A percentile compares a stretch with the other conserved stretches of the same genome.
phyloP scores from a whole-genome alignment of 1,284 basidiomycete species.

The Chalciporus sp. region DNA sequence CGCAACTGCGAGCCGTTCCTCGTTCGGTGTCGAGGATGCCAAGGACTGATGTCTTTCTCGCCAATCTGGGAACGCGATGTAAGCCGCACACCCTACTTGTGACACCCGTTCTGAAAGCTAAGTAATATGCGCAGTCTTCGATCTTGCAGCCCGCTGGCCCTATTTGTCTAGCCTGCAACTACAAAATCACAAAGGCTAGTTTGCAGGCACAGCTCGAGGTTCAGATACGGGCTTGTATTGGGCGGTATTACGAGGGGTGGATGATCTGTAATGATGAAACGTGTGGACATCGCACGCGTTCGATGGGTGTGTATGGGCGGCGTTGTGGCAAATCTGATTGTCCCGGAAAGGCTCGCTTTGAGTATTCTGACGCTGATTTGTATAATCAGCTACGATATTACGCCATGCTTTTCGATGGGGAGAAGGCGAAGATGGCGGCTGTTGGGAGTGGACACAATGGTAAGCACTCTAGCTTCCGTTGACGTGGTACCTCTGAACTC shows the following conservation, averaged over 20 bases:
- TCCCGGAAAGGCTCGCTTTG: slow-evolving; percentile 68
- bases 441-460: slow-evolving; percentile 51
- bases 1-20: slow-evolving; percentile 70
- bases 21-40: slow-evolving; percentile 77
- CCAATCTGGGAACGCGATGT: slow-evolving; percentile 71
- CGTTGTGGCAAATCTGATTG: slow-evolving; percentile 76
- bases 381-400: slow-evolving; percentile 91
- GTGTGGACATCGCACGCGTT: slow-evolving; percentile 84
- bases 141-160: slow-evolving; percentile 53
- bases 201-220: slow-evolving; percentile 85
- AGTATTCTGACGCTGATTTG: slow-evolving; percentile 84
- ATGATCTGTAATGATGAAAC: slow-evolving; percentile 85
- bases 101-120: neutral
- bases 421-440: slow-evolving; percentile 60
- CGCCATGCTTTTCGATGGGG: slow-evolving; percentile 72
- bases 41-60: slow-evolving; percentile 62
- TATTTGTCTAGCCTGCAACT: slow-evolving; percentile 65
- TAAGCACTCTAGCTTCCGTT: slow-evolving; percentile 34
- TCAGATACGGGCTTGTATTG: slow-evolving; percentile 79
- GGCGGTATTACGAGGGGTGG: slow-evolving; percentile 89
- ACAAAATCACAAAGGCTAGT: slow-evolving; percentile 56
- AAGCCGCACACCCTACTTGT: slow-evolving; percentile 19
- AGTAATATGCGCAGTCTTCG: slow-evolving; percentile 41
- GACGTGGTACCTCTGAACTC: slow-evolving; percentile 1
- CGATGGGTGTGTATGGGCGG: slow-evolving; percentile 90